A percentile compares a stretch with the other conserved stretches of the same genome.
These are phyloP conservation scores for Claviceps sp. DNA, from an alignment of 2,329 filamentous ascomycete species.

Conservation along the genomic window DNA sequence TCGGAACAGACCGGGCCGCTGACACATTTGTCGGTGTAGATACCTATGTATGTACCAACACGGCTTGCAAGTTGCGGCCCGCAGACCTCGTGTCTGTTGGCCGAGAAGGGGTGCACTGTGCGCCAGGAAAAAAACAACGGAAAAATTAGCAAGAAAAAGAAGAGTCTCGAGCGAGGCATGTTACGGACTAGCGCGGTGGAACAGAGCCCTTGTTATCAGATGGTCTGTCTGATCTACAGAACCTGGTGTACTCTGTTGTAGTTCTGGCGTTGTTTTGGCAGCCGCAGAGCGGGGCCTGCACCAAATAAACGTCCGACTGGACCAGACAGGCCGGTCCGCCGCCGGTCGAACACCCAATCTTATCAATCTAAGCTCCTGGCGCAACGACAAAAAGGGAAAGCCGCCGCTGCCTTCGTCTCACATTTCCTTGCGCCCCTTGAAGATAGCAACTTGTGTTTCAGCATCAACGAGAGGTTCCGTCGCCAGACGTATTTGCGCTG, in stretches of 20 bases:
- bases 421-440: neutral
- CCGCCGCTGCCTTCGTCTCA: neutral
- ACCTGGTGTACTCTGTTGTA: too few relatives aligned
- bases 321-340: neutral
- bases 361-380: conserved; percentile 1
- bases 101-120: neutral
- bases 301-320: too few relatives aligned
- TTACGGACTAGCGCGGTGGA: too few relatives aligned
- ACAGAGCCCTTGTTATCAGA: too few relatives aligned
- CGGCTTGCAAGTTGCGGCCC: too few relatives aligned
- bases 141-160: neutral
- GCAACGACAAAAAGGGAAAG: neutral
- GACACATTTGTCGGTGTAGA: too few relatives aligned
- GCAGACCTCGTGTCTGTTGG: neutral
- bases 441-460: too few relatives aligned
- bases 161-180: neutral
- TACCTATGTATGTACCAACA: too few relatives aligned
- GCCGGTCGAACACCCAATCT: neutral
- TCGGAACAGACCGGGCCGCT: neutral
- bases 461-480: neutral
- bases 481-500: neutral
- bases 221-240: too few relatives aligned
- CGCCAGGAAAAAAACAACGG: neutral
- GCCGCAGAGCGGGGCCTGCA: too few relatives aligned
- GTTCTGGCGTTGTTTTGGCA: too few relatives aligned